Evolutionary conservation across 2,329 filamentous ascomycete species (phyloP), one percentile per base, ranked within the genome.

Genomic region (Colletotrichum zoysiae): DNA sequence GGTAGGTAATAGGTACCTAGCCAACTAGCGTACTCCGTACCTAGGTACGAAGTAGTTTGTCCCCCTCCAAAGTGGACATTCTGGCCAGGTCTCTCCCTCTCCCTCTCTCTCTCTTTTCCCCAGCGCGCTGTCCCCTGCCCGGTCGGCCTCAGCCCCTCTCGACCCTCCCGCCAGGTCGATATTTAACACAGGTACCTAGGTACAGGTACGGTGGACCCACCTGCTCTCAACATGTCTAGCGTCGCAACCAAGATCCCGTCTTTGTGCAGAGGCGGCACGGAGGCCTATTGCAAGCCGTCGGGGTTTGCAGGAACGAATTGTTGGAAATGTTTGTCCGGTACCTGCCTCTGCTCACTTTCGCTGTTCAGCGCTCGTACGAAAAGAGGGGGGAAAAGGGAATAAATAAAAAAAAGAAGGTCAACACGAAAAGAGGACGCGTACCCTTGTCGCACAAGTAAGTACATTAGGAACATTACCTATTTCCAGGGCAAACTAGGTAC

Each of bases 131-230:
- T 42, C 56, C 67, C 67, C 67, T 48, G 16, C 61, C 50, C 40
- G 38, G 48, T 57, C 35, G 68, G 64, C 68, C 57, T 67, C 68
- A 71, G 68, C 64, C 68, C 68, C 68, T 71, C 68, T 71, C 68
- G 50, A 57, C 64, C 23, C 38, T 51, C 48, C 48, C 35, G 33
- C 40, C n/a, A 14, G 46, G 59, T 40, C 46, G 60, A 55, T 63
- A 48, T 30, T 48, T 20, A 48, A 59, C 20, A n/a, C 20, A 48
- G 20, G n/a, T 23, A n/a, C n/a, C n/a, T n/a, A 48, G 9, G 11
- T n/a, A 44, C 18, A 65, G 48, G 60, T 51, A 50, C 42, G 9
- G 6, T 53, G 57, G 50, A 30, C 44, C 69, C 69, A 69, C 69
- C n/a, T 23, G 53, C 65, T 26, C 65, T 60, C 69, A 69, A 71